Evolutionary conservation across 352 stramenopile genomes (phyloP).

Genomic region (Aphanomyces euteiches): DNA sequence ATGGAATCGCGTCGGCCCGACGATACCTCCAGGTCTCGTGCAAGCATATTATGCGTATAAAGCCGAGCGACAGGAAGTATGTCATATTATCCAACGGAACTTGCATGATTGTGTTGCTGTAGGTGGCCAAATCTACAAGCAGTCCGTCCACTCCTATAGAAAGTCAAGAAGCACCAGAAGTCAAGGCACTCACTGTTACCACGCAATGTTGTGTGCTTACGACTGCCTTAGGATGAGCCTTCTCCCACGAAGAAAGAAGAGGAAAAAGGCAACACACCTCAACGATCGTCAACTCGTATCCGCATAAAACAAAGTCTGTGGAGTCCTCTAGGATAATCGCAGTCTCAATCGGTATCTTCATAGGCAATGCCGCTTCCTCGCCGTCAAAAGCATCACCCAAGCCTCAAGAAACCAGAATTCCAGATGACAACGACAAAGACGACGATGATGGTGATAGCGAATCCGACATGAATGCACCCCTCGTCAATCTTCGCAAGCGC

Average conservation of each 20-base stretch:
- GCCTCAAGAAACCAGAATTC: too few species aligned
- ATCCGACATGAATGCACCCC: slow-evolving; percentile 11
- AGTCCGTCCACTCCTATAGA: not conserved
- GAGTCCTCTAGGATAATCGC: not conserved
- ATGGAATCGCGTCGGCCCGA: slow-evolving; percentile 2
- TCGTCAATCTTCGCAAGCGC: slow-evolving; percentile 8
- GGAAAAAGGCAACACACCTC: not conserved
- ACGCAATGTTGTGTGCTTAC: not conserved
- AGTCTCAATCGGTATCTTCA: too few species aligned
- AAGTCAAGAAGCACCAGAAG: slow-evolving; percentile 1
- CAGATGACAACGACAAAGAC: not conserved
- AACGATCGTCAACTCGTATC: slow-evolving; percentile 10
- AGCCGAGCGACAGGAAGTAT: not conserved
- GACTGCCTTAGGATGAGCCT: not conserved
- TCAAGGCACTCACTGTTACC: not conserved
- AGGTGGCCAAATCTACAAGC: not conserved
- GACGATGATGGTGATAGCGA: slow-evolving; percentile 10
- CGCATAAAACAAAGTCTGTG: not conserved
- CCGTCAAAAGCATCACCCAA: too few species aligned
- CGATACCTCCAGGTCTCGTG: not conserved
- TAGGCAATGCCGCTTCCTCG: too few species aligned
- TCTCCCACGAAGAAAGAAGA: not conserved
- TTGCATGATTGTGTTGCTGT: not conserved
- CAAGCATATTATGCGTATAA: slow-evolving; percentile 14
- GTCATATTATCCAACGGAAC: not conserved